These are phyloP conservation scores for Penicillium polonicum DNA, from an alignment of 2,329 filamentous ascomycete species.

Conservation along the genomic window DNA sequence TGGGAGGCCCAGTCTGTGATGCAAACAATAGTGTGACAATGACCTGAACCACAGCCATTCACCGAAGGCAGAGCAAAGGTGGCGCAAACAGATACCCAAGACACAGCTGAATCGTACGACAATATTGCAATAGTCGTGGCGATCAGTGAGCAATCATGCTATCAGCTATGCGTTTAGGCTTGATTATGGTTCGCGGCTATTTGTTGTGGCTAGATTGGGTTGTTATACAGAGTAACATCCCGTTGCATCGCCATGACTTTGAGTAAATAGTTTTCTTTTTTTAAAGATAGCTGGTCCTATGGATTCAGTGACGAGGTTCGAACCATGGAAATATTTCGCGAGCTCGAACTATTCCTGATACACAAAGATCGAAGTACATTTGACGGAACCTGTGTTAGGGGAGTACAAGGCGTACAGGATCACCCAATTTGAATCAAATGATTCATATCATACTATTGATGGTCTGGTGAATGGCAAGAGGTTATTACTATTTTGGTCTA, in stretches of 20 bases:
- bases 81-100: background rate
- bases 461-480: background rate
- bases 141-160: background rate
- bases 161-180: background rate
- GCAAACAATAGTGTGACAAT: constrained; percentile 13
- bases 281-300: background rate
- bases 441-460: background rate
- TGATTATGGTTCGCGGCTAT: background rate
- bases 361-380: background rate
- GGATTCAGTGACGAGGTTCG: background rate
- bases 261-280: background rate
- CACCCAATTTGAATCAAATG: background rate
- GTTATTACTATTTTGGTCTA: background rate
- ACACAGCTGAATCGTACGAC: constrained; percentile 1
- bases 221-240: constrained; percentile 1
- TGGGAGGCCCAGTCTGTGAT: constrained; percentile 5
- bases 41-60: background rate
- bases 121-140: background rate
- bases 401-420: background rate
- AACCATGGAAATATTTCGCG: background rate
- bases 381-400: background rate
- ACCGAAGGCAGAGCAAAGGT: constrained; percentile 3
- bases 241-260: background rate
- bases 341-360: background rate
- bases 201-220: background rate